These are phyloP conservation scores for Tuctoria greenei DNA, from an alignment of 176 grass and related monocot genomes.

Conservation along the genomic window DNA sequence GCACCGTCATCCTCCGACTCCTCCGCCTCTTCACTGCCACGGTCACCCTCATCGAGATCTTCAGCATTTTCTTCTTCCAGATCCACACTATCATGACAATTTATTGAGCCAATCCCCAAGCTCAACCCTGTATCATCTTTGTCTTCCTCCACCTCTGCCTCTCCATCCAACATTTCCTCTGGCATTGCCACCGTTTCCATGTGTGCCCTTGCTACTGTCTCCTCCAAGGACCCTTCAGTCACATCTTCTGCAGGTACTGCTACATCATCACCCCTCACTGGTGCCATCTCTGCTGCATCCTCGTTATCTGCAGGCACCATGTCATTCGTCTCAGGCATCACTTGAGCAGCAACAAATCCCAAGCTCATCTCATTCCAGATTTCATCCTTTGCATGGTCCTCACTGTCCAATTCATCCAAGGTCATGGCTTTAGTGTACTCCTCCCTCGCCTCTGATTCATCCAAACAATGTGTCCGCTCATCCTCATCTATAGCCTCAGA, in stretches of 20 bases:
- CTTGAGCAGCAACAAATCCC: conserved; percentile 21
- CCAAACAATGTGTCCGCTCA: background rate
- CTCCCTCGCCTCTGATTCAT: background rate
- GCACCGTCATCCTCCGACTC: conserved; percentile 42
- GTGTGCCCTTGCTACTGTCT: conserved; percentile 12
- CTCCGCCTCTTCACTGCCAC: conserved; percentile 37
- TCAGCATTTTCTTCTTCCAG: conserved; percentile 40
- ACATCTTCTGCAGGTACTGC: conserved; percentile 8
- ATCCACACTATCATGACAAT: conserved; percentile 47
- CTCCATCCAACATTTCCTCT: conserved; percentile 27
- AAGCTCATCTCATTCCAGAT: conserved; percentile 3
- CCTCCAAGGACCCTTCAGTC: conserved; percentile 24
- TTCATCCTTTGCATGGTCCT: background rate
- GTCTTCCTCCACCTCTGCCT: conserved; percentile 31
- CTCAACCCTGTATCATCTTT: conserved; percentile 42
- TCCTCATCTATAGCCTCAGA: conserved; percentile 1
- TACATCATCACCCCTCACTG: background rate
- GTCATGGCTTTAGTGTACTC: conserved; percentile 9
- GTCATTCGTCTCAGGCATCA: background rate
- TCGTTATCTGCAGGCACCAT: conserved; percentile 1
- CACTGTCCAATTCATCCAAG: conserved; percentile 14
- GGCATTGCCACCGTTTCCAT: conserved; percentile 23
- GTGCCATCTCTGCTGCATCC: background rate
- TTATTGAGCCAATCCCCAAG: conserved; percentile 37
- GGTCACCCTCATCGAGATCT: conserved; percentile 43